phyloP scores from a whole-genome alignment of 225 moss, liverwort and hornwort species.

The Physcomitrellopsis africana region DNA sequence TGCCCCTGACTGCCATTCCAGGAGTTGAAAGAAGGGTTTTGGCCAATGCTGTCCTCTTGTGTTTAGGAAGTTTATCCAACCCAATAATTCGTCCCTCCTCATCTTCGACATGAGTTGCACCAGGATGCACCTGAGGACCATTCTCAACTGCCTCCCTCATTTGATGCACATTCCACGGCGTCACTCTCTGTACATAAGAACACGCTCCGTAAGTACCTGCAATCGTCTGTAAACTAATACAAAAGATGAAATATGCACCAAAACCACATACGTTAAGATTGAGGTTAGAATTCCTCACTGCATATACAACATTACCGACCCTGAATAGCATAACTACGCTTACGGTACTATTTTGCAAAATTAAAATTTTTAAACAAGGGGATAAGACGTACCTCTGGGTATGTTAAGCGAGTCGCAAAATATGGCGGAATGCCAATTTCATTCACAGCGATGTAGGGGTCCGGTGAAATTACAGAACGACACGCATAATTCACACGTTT shows the following conservation, averaged over 20 bases:
- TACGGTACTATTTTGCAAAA: neutral
- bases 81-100: constrained; percentile 83
- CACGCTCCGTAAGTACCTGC: neutral
- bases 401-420: constrained; percentile 94
- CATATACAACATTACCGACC: neutral
- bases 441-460: constrained; percentile 96
- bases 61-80: constrained; percentile 67
- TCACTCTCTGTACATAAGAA: constrained; percentile 70
- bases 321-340: neutral
- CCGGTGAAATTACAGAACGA: constrained; percentile 97
- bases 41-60: constrained; percentile 77
- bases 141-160: constrained; percentile 98
- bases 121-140: constrained; percentile 79
- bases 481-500: constrained; percentile 99
- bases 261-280: neutral
- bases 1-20: constrained; percentile 67
- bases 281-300: neutral
- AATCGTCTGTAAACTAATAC: neutral
- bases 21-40: constrained; percentile 94
- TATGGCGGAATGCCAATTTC: constrained; percentile 98
- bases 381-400: constrained; percentile 74
- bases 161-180: constrained; percentile 91
- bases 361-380: neutral
- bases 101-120: constrained; percentile 97
- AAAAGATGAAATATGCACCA: neutral